Evolutionary conservation across 495 filamentous ascomycete genomes (phyloP).

Genomic region (Penicillium odoratum): DNA sequence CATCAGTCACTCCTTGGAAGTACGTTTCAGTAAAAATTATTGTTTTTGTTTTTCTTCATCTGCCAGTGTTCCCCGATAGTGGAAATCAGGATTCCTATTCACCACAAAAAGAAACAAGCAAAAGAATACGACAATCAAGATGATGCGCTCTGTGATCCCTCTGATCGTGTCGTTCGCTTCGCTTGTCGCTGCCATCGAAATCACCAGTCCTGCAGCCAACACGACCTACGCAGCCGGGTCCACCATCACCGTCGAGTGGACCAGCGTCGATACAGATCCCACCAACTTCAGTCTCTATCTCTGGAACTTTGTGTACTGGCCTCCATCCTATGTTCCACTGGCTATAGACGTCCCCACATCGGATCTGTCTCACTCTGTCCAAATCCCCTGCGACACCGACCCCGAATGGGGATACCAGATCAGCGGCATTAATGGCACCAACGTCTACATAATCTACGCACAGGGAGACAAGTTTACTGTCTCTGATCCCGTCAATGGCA

Average conservation of each 20-base stretch:
- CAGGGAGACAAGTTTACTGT: slow-evolving; percentile 45
- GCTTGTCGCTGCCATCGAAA: slow-evolving; percentile 22
- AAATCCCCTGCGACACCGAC: slow-evolving; percentile 42
- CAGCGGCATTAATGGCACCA: slow-evolving; percentile 52
- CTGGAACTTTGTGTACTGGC: slow-evolving; percentile 53
- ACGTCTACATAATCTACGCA: slow-evolving; percentile 50
- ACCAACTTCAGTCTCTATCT: slow-evolving; percentile 43
- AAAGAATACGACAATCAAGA: not conserved
- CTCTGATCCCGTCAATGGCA: not conserved
- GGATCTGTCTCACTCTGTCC: slow-evolving; percentile 27
- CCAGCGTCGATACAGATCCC: slow-evolving; percentile 48
- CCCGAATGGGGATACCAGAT: slow-evolving; percentile 46
- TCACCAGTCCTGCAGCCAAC: slow-evolving; percentile 25
- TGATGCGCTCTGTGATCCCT: not conserved
- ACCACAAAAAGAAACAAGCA: not conserved
- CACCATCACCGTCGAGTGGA: slow-evolving; percentile 36
- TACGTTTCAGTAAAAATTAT: not conserved
- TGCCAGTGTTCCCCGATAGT: not conserved
- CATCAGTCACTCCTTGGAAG: not conserved
- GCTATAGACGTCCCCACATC: slow-evolving; percentile 36
- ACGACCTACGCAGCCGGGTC: slow-evolving; percentile 39
- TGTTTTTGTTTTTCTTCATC: not conserved
- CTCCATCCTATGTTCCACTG: slow-evolving; percentile 40
- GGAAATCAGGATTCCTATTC: not conserved
- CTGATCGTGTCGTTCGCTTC: slow-evolving; percentile 2